Percentiles rank a stretch among this genome's conserved stretches.
Conservation (phyloP, 2,329 filamentous ascomycete genomes). For the Penicillium sp. region DNA sequence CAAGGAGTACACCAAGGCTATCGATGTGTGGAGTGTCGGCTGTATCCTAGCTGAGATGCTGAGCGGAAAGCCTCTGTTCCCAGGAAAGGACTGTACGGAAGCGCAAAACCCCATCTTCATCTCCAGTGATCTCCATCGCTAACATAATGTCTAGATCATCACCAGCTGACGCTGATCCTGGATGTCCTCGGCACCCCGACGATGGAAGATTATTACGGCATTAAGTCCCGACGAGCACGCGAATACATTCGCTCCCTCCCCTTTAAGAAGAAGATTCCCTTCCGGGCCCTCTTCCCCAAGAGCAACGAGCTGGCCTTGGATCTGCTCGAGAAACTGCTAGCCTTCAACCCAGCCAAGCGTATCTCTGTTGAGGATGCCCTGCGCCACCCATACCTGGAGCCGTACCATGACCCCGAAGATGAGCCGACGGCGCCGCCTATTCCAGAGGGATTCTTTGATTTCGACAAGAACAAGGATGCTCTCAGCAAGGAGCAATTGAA, state of each 20-base stretch:
- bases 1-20: conserved; percentile 99
- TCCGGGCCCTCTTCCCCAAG: conserved; percentile 96
- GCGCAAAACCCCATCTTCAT: background rate
- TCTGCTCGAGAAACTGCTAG: conserved; percentile 89
- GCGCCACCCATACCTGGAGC: conserved; percentile 97
- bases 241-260: conserved; percentile 98
- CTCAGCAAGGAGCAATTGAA: conserved; percentile 98
- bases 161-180: conserved; percentile 94
- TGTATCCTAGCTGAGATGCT: conserved; percentile 99
- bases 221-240: conserved; percentile 94
- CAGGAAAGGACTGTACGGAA: conserved; percentile 87
- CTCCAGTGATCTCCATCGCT: background rate
- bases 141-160: conserved; percentile 70
- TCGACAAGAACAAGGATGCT: conserved; percentile 99
- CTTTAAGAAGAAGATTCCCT: conserved; percentile 99
- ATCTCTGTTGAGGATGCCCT: conserved; percentile 97
- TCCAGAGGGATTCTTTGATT: conserved; percentile 98
- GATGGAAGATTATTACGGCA: conserved; percentile 99
- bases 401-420: conserved; percentile 98
- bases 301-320: conserved; percentile 97
- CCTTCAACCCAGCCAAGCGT: conserved; percentile 98
- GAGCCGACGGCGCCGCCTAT: conserved; percentile 96
- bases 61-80: conserved; percentile 96
- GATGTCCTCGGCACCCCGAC: conserved; percentile 97
- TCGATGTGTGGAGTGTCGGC: conserved; percentile 98